Conservation (phyloP, 495 filamentous ascomycete genomes). For the Xylaria cubensis region DNA sequence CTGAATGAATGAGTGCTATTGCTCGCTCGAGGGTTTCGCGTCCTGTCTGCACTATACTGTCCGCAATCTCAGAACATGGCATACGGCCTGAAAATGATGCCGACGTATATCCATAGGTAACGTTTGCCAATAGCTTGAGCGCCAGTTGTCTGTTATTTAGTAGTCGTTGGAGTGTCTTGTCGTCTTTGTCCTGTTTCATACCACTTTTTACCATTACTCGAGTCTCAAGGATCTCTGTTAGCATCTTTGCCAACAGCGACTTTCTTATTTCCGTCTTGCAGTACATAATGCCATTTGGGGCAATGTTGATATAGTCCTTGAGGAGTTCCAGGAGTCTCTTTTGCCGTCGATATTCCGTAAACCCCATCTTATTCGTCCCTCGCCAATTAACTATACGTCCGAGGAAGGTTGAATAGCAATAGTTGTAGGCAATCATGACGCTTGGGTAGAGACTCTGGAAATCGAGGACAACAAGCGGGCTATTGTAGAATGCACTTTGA, state of each 20-base stretch:
- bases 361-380: constrained; percentile 93
- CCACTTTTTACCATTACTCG: constrained; percentile 97
- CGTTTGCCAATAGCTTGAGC: constrained; percentile 96
- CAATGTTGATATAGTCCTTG: constrained; percentile 87
- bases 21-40: constrained; percentile 94
- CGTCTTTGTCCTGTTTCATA: constrained; percentile 94
- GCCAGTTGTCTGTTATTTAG: constrained; percentile 94
- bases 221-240: constrained; percentile 94
- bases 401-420: constrained; percentile 97
- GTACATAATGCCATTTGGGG: constrained; percentile 97
- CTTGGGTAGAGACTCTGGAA: constrained; percentile 97
- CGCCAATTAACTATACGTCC: constrained; percentile 85
- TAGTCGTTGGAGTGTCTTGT: constrained; percentile 82
- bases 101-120: constrained; percentile 97
- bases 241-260: constrained; percentile 93
- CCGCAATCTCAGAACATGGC: constrained; percentile 97
- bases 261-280: constrained; percentile 84
- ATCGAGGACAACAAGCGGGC: constrained; percentile 88
- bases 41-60: constrained; percentile 96
- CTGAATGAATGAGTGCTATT: constrained; percentile 89
- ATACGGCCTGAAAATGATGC: constrained; percentile 95
- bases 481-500: constrained; percentile 91
- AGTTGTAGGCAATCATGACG: constrained; percentile 99
- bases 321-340: constrained; percentile 77
- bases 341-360: constrained; percentile 80